Evolutionary conservation across 2,329 filamentous ascomycete genomes (phyloP).

Genomic region (Xenoacremonium recifei): DNA sequence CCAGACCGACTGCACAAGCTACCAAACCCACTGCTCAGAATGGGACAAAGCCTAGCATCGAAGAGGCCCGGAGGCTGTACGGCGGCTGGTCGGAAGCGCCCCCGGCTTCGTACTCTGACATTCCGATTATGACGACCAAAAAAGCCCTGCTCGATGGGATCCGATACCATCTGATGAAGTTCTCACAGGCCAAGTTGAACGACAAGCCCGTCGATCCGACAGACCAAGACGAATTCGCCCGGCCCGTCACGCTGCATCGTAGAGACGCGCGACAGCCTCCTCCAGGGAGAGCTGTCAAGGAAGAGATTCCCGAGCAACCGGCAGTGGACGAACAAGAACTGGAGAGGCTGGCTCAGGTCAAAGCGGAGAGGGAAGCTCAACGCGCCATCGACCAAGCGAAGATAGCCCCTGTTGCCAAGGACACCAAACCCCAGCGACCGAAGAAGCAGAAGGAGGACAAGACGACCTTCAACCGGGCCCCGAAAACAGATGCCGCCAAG

Average conservation of each 20-base stretch:
- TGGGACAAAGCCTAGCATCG: conserved; percentile 34
- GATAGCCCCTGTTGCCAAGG: conserved; percentile 79
- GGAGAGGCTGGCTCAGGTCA: conserved; percentile 65
- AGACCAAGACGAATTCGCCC: conserved; percentile 75
- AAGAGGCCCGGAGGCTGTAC: conserved; percentile 44
- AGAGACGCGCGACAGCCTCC: conserved; percentile 75
- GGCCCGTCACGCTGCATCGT: conserved; percentile 84
- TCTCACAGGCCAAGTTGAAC: conserved; percentile 57
- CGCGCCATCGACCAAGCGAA: conserved; percentile 85
- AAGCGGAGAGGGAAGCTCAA: conserved; percentile 81
- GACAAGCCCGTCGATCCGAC: conserved; percentile 66
- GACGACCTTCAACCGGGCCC: conserved; percentile 81
- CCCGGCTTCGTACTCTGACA: conserved; percentile 48
- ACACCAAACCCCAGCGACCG: conserved; percentile 46
- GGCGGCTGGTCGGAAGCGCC: conserved; percentile 59
- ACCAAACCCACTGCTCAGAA: conserved; percentile 22
- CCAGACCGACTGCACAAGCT: conserved; percentile 21
- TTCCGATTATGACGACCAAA: conserved; percentile 80
- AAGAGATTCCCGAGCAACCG: conserved; percentile 47
- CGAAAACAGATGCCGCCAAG: conserved; percentile 75
- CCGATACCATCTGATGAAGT: conserved; percentile 84
- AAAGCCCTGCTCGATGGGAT: conserved; percentile 74
- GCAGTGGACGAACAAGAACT: conserved; percentile 56
- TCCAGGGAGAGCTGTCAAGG: conserved; percentile 62
- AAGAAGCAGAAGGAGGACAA: conserved; percentile 79